Evolutionary conservation across 2,329 filamentous ascomycete species (phyloP), one percentile per base, ranked within the genome.

Genomic region (Colletotrichum cuscutae): DNA sequence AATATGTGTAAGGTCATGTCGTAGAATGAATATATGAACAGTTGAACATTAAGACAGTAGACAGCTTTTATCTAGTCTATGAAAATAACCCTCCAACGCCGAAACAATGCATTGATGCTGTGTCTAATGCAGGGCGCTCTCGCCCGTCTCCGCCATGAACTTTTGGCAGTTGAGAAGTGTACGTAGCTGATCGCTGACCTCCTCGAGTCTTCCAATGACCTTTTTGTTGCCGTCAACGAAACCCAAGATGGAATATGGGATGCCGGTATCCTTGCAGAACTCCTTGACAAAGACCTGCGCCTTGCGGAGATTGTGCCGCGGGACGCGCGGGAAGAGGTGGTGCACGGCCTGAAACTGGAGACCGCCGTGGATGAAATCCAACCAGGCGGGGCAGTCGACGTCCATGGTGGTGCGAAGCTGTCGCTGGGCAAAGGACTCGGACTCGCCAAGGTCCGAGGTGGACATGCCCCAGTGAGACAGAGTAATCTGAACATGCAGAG

Each of bases 371-470:
- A 93, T 86, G 76, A 91, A 94, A 79, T 94, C 92, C 30, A 94
- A 83, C 92, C 92, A 94, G 28, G 86, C 83, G 0, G 92, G 92
- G 80, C 92, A 94, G 77, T 93, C 91, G 60, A 94, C 89, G 77
- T 94, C 92, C 91, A 94, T 93, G 30, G 91, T 93, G 3, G 92
- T 94, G 57, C 92, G 87, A 49, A 94, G 83, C 86, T 92, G 91
- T 77, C 90, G 90, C 82, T 93, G 91, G 0, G 91, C 85, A 78
- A 93, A 94, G 0, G 90, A 92, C 78, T 94, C 92, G 67, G 85
- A 83, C 59, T 89, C 86, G 72, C 91, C 91, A 2, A 93, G 85
- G 74, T 93, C 90, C 0, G 89, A 83, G 2, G 90, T 92, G 28
- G 89, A 90, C 91, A 93, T 94, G 72, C 89, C 92, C 85, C 92